Evolutionary conservation across 2,329 filamentous ascomycete genomes (phyloP), one percentile per base, ranked within the genome.

Genomic region (Apiospora kogelbergensis): DNA sequence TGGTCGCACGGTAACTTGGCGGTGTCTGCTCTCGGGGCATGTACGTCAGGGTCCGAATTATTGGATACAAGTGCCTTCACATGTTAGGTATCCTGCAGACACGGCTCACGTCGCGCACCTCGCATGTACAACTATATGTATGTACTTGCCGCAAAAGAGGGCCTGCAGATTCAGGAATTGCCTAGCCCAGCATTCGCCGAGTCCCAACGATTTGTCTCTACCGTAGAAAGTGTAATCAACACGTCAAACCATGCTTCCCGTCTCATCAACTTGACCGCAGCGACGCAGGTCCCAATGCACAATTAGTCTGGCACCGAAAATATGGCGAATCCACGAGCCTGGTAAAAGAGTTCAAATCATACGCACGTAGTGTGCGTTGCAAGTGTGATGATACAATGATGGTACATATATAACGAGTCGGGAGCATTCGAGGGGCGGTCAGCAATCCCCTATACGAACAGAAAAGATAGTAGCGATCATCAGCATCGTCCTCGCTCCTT

Each of bases 201-300:
- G 53, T 60, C 53, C 53, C 30, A 60, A 60, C 53, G 53, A 60
- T 60, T 60, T 60, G 53, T 57, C 53, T n/a, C 26, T 13, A 30
- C 53, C 26, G 26, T 10, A 11, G 17, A 60, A 60, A 60, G 53
- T 60, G 30, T 60, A 60, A 60, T 60, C 7, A 20, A 10, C 53
- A 37, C 53, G 53, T 60, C 53, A 60, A 33, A 37, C 53, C 30
- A 37, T 37, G 53, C 26, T 37, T 60, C 26, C 53, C 53, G n/a
- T 60, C 53, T 33, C 53, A 60, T 60, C 53, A 60, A 37, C 53
- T 37, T 60, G 17, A 37, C 30, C 30, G 37, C 53, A 60, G 53
- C 30, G 53, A 60, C 22, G 53, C 53, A 60, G 53, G 53, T 60
- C 53, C 53, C 53, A n/a, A 60, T 22, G 53, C 53, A 60, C 53